Evolutionary conservation across 73 alveolate species (phyloP), one percentile per base, ranked within the genome.

Genomic region (Paramecium sexaurelia): DNA sequence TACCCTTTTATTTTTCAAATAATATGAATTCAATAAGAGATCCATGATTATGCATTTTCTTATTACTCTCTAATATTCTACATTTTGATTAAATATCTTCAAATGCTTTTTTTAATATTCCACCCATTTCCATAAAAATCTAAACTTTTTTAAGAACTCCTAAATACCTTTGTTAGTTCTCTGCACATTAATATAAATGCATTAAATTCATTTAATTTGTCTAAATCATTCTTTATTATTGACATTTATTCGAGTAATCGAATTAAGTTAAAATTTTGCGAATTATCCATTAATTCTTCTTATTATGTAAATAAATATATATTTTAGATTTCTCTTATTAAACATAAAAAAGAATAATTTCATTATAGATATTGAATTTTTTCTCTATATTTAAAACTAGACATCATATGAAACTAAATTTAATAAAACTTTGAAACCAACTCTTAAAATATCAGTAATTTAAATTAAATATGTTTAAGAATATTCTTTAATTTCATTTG

Each of bases 81-180:
- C 90, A 78, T 78, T 78, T 78, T 17, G 68, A 24, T 13, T 19
- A 41, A 24, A 78, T 78, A 78, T 78, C 90, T 61, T 78, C 90
- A 41, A 78, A 78, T n/a, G 90, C 90, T 15, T 78, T 41, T 78
- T 45, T 78, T 78, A 78, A 78, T 10, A 78, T 78, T 78, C 90
- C 90, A 22, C 90, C 90, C 90, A 78, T 78, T 40, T 78, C 75
- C 90, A 78, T 78, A 78, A 78, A 78, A 19, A 78, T 78, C 90
- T 71, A 35, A 15, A 11, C 11, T 27, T 24, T 78, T 17, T 7
- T 5, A 8, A n/a, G 7, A 27, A 29, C 10, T 20, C 8, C 1
- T 3, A 33, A 41, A 41, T 78, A 78, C 90, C 55, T 41, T 41
- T 0, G 90, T 78, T 19, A 39, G 7, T 45, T 78, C 90, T 45